Percentiles rank a stretch among this genome's conserved stretches.
Conservation (phyloP, 2,329 filamentous ascomycete species). For the Cladorrhinum sp. region DNA sequence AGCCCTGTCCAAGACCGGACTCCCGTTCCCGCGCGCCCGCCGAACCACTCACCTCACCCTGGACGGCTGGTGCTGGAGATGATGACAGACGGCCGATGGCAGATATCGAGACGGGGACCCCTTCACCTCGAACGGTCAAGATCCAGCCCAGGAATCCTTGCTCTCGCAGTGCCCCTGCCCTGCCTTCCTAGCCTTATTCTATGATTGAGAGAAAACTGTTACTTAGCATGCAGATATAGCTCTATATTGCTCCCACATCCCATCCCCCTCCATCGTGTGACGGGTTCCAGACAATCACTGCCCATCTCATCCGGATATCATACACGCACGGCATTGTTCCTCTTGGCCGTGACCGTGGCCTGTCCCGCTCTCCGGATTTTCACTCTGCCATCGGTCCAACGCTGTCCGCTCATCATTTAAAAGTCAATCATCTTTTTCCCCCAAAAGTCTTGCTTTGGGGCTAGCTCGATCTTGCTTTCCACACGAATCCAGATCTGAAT, state of each 20-base stretch:
- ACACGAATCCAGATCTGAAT: not conserved
- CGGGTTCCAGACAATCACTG: slow-evolving; percentile 26
- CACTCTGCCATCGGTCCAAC: slow-evolving; percentile 10
- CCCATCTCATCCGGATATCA: slow-evolving; percentile 18
- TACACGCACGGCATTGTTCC: slow-evolving; percentile 23
- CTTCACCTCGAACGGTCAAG: slow-evolving; percentile 14
- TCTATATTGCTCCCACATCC: slow-evolving; percentile 26
- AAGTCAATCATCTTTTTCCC: not conserved
- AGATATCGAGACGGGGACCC: not conserved
- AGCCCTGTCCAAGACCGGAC: slow-evolving; percentile 6
- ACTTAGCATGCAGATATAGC: slow-evolving; percentile 24
- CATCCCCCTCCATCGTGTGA: slow-evolving; percentile 25
- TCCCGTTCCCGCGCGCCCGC: slow-evolving; percentile 9
- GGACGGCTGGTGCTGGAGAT: not conserved
- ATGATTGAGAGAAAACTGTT: slow-evolving; percentile 4
- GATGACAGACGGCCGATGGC: slow-evolving; percentile 3
- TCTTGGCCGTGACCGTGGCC: slow-evolving; percentile 18
- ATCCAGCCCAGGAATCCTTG: slow-evolving; percentile 10
- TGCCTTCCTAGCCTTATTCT: not conserved
- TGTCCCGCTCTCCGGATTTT: slow-evolving; percentile 24
- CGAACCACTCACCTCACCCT: slow-evolving; percentile 4
- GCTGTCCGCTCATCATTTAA: slow-evolving; percentile 4
- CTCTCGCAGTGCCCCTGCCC: not conserved
- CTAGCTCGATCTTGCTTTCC: not conserved
- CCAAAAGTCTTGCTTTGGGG: not conserved